Evolutionary conservation across 2,329 filamentous ascomycete species (phyloP).

Genomic region (Hypoxylon sp.): DNA sequence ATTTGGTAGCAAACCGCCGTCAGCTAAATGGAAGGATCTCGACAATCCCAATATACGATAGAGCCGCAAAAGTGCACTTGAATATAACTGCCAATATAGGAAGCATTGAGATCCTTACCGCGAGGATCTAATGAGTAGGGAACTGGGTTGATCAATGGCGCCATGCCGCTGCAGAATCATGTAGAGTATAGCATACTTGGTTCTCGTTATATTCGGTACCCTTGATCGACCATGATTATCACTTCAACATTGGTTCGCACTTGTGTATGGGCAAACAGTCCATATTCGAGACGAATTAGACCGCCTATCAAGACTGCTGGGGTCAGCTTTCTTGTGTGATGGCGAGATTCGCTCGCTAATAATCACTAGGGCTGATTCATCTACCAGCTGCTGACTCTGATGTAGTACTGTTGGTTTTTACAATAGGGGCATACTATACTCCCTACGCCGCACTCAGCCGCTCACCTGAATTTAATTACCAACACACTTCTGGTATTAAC

Average conservation of each 20-base stretch:
- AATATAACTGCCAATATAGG: conserved; percentile 21
- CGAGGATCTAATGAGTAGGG: conserved; percentile 7
- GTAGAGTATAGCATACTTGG: too few relatives aligned
- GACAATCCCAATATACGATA: too few relatives aligned
- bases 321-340: conserved; percentile 4
- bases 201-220: too few relatives aligned
- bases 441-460: conserved; percentile 26
- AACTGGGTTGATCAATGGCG: conserved; percentile 6
- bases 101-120: conserved; percentile 14
- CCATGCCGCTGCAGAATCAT: too few relatives aligned
- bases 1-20: conserved; percentile 21
- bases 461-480: conserved; percentile 17
- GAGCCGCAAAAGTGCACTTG: conserved; percentile 18
- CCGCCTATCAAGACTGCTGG: conserved; percentile 3
- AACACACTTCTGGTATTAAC: conserved; percentile 12
- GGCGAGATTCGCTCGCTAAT: conserved; percentile 13
- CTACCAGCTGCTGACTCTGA: conserved; percentile 27
- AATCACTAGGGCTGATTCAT: conserved; percentile 21
- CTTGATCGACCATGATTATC: conserved; percentile 10
- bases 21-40: conserved; percentile 12
- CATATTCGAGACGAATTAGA: conserved; percentile 7
- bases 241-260: neutral
- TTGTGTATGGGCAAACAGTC: too few relatives aligned
- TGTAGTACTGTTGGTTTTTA: conserved; percentile 10
- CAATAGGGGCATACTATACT: too few relatives aligned